Base-by-base conservation (phyloP, 1,284 basidiomycete genomes). In the Puccinia coronata region DNA sequence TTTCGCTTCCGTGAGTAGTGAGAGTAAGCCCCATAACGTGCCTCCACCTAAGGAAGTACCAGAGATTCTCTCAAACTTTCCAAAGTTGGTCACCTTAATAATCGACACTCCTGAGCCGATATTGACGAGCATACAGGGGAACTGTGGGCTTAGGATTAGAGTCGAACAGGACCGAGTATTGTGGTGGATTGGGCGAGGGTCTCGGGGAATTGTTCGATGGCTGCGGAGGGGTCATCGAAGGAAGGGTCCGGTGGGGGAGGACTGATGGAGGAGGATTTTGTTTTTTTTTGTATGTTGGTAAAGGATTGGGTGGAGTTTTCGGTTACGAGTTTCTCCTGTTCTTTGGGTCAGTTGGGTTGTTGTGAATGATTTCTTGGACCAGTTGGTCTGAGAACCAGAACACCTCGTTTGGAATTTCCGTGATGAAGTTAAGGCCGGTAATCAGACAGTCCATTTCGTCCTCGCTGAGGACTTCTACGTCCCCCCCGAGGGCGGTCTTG, bases 371-470 rank as follows among this genome's bases (percentile, higher is more conserved):
- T 75, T 92, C 86, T 82, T 94, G 92, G 76, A 98, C 96, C 83
- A 98, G 91, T 87, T 98, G 93, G 87, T 99, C 97, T 65, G 95
- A 97, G 88, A 98, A 99, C 89, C 92, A 98, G 87, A 98, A 99
- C 47, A 96, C 96, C 87, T 99, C 97, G 87, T 97, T 92, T 43
- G 96, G 96, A 82, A 99, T 97, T 85, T 94, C 91, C 41, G 93
- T 92, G 87, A 98, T 93, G 87, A 99, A 99, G 87, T 95, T 94
- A 85, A 99, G 89, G 23, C 97, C 97, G 83, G 96, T 93, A 83
- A 99, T 99, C 84, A 99, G 88, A 85, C 96, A 98, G 87, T 94
- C 95, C 97, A 99, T 99, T 89, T 99, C 97, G 86, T 99, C 97
- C 87, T 98, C 96, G 80, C 92, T 88, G 82, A 89, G 88, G 59